Conservation (phyloP, 1,284 basidiomycete genomes). For the Sphaerobolus stellatus region DNA sequence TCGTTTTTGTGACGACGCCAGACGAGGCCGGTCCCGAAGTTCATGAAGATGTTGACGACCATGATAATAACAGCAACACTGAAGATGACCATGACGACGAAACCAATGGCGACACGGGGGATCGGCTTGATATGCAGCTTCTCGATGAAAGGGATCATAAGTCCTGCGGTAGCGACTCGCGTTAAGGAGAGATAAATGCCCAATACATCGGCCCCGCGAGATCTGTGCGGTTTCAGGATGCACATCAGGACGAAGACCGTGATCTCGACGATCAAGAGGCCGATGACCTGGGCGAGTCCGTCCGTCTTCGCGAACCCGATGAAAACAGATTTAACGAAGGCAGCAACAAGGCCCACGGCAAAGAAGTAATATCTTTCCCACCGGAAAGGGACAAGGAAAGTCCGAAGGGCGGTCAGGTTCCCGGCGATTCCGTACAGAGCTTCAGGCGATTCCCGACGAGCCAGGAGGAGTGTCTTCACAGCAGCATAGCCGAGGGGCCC, state of each 20-base stretch:
- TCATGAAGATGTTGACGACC: conserved; percentile 56
- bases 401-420: conserved; percentile 31
- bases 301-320: conserved; percentile 67
- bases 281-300: conserved; percentile 70
- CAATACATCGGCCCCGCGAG: conserved; percentile 59
- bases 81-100: conserved; percentile 48
- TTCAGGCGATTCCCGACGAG: conserved; percentile 36
- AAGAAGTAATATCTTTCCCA: conserved; percentile 57
- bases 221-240: conserved; percentile 55
- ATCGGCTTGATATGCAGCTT: conserved; percentile 62
- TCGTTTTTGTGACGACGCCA: conserved; percentile 5
- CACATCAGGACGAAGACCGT: conserved; percentile 56
- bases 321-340: conserved; percentile 67
- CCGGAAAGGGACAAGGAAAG: conserved; percentile 52
- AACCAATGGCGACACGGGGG: conserved; percentile 71
- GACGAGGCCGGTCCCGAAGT: conserved; percentile 26
- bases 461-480: conserved; percentile 46
- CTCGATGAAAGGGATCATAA: conserved; percentile 69
- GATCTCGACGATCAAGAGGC: conserved; percentile 69
- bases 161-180: conserved; percentile 60
- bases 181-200: conserved; percentile 61
- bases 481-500: conserved; percentile 45
- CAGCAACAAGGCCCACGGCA: conserved; percentile 51
- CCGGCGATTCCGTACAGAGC: no score
- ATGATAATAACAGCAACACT: conserved; percentile 48